Evolutionary conservation across 2,329 filamentous ascomycete genomes (phyloP).

Genomic region (Fonsecaea pedrosoi): DNA sequence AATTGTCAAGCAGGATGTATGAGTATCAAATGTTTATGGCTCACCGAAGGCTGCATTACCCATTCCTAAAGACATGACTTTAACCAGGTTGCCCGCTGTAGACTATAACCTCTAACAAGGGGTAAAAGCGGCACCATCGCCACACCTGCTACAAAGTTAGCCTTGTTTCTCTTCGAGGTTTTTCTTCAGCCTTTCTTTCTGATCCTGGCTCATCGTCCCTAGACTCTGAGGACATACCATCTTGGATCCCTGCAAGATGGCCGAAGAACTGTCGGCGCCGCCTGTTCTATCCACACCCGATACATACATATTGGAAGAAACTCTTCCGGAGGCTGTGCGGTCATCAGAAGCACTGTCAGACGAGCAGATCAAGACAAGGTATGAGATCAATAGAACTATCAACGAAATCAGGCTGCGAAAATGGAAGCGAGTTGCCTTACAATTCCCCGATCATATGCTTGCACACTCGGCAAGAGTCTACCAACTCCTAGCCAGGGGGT

Average conservation of each 20-base stretch:
- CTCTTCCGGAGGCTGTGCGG: conserved; percentile 46
- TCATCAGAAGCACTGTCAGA: conserved; percentile 57
- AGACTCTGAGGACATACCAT: neutral
- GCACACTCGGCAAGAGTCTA: conserved; percentile 82
- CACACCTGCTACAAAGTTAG: neutral
- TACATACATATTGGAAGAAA: conserved; percentile 64
- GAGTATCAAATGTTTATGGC: neutral
- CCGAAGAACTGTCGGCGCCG: conserved; percentile 49
- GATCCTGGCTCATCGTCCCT: neutral
- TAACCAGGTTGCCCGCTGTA: neutral
- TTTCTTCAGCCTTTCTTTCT: neutral
- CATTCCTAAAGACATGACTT: neutral
- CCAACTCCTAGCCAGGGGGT: conserved; percentile 64
- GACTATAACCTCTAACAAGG: neutral
- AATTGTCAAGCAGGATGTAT: neutral
- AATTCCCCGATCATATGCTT: conserved; percentile 94
- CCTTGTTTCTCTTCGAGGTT: neutral
- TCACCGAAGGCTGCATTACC: neutral
- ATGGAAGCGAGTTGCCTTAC: conserved; percentile 83
- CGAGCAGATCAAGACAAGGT: conserved; percentile 75
- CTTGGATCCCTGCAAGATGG: conserved; percentile 25
- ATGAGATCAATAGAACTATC: conserved; percentile 84
- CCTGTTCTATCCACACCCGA: conserved; percentile 70
- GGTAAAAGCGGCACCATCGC: conserved; percentile 3
- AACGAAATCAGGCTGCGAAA: conserved; percentile 73